These are phyloP conservation scores for Alternaria dauci DNA, from an alignment of 2,329 filamentous ascomycete genomes.

Conservation along the genomic window DNA sequence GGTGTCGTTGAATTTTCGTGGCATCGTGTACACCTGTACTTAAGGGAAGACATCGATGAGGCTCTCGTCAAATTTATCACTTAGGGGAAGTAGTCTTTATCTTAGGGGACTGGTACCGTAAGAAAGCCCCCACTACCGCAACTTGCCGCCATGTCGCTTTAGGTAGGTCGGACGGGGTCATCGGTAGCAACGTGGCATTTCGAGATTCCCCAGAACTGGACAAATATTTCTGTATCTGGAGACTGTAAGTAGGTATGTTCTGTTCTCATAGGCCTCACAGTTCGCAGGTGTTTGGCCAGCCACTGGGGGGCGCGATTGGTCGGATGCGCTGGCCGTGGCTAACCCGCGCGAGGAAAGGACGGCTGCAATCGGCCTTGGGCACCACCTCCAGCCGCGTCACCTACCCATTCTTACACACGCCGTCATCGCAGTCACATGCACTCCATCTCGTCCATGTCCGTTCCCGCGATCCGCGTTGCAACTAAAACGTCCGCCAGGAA, in stretches of 20 bases:
- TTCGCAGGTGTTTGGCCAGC: not conserved
- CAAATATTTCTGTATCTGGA: not conserved
- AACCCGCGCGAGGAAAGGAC: not conserved
- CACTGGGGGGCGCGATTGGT: slow-evolving; percentile 4
- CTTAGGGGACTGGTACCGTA: slow-evolving; percentile 24
- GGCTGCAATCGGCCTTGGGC: slow-evolving; percentile 21
- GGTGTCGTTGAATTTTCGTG: slow-evolving; percentile 31
- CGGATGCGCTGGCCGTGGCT: not conserved
- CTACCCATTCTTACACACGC: slow-evolving; percentile 5
- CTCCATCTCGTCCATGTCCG: slow-evolving; percentile 3
- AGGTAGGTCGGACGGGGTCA: slow-evolving; percentile 22
- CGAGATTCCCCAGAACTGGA: not conserved
- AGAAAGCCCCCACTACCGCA: slow-evolving; percentile 1
- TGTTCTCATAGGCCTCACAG: too few species aligned
- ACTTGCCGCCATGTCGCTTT: slow-evolving; percentile 26
- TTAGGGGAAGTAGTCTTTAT: slow-evolving; percentile 43
- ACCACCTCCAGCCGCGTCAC: not conserved
- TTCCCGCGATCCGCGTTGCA: slow-evolving; percentile 41
- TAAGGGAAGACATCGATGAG: slow-evolving; percentile 39
- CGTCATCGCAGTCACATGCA: not conserved
- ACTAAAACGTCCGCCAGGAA: slow-evolving; percentile 32
- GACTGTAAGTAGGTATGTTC: not conserved
- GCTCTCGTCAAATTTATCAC: slow-evolving; percentile 34
- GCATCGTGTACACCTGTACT: slow-evolving; percentile 45
- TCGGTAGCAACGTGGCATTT: not conserved